Evolutionary conservation across 345 rosid species (phyloP), one percentile per base, ranked within the genome.

Genomic region (Bruguiera gymnorhiza): DNA sequence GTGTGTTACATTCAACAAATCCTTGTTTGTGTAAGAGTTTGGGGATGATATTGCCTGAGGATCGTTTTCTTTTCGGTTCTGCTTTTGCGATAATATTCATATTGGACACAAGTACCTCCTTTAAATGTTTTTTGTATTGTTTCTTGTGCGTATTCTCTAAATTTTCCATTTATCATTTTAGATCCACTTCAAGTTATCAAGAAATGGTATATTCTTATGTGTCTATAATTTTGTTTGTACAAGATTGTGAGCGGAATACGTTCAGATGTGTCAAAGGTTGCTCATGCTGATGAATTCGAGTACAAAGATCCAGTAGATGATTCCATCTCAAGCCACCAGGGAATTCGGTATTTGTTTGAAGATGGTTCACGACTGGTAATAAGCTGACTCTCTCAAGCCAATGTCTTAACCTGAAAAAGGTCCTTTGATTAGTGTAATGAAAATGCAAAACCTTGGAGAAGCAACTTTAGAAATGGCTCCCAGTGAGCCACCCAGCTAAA

Each of bases 301-400:
- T 96, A 92, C 85, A 89, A 89, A 73, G 99, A 96, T 78, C 97
- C 97, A 60, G 98, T 92, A 56, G 99, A 96, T 78, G 97, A 90
- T 66, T 96, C 99, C 65, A 76, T 96, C 78, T 92, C 99, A 21
- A 86, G 85, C 82, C 96, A 89, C 79, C 98, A 90, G 84, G 98
- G 99, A 34, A 85, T 96, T 62, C 95, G 98, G 54, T 96, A 87
- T 80, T 73, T 96, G 80, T 96, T 96, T 53, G 95, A 86, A 81
- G 99, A 96, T 72, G 99, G 99, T 62, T 90, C 98, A 0, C 86
- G 95, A 74, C 83, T 96, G 83, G 99, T 92, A 2, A 27, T 27
- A 82, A 85, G 93, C 76, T 27, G 18, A 30, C 58, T 43, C 55
- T 9, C 36, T n/a, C 60, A 3, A 18, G 43, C n/a, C 46, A 10